These are phyloP conservation scores for Salix purpurea DNA, from an alignment of 345 rosid species.

Conservation along the genomic window DNA sequence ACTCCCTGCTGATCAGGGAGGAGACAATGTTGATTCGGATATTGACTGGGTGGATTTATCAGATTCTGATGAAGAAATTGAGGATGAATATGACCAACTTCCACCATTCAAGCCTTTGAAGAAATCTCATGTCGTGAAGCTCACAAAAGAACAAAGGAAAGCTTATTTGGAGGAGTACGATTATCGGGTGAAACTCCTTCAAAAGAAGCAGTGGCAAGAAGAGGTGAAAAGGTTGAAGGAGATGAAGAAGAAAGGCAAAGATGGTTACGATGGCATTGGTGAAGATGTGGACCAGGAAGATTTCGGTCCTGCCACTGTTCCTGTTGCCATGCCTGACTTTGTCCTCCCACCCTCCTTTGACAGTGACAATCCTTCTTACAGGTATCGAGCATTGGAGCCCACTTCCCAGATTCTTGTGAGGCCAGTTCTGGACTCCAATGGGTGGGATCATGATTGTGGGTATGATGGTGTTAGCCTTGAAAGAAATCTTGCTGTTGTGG, in stretches of 20 bases:
- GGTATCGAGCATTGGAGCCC: constrained; percentile 34
- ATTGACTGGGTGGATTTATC: constrained; percentile 27
- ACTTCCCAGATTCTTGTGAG: constrained; percentile 28
- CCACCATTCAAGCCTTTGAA: constrained; percentile 46
- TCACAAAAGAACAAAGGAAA: constrained; percentile 39
- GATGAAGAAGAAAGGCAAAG: constrained; percentile 30
- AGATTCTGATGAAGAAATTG: constrained; percentile 27
- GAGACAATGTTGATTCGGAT: constrained; percentile 27
- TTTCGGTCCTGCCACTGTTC: constrained; percentile 19
- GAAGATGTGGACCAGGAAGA: constrained; percentile 24
- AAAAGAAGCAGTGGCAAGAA: constrained; percentile 44
- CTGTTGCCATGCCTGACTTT: constrained; percentile 35
- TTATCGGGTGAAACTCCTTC: constrained; percentile 40
- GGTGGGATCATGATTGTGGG: constrained; percentile 45
- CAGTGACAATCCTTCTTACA: constrained; percentile 30
- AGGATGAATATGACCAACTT: constrained; percentile 37
- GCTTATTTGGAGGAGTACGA: constrained; percentile 45
- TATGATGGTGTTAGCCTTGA: constrained; percentile 38
- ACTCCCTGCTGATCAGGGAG: constrained; percentile 26
- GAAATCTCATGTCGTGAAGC: constrained; percentile 34
- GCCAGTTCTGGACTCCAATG: constrained; percentile 36
- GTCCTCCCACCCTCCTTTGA: constrained; percentile 40
- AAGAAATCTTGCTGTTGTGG: constrained; percentile 24
- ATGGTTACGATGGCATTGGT: background rate
- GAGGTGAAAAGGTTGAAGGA: constrained; percentile 32